Conservation (phyloP, 495 filamentous ascomycete species). For the Trichoderma parareesei region DNA sequence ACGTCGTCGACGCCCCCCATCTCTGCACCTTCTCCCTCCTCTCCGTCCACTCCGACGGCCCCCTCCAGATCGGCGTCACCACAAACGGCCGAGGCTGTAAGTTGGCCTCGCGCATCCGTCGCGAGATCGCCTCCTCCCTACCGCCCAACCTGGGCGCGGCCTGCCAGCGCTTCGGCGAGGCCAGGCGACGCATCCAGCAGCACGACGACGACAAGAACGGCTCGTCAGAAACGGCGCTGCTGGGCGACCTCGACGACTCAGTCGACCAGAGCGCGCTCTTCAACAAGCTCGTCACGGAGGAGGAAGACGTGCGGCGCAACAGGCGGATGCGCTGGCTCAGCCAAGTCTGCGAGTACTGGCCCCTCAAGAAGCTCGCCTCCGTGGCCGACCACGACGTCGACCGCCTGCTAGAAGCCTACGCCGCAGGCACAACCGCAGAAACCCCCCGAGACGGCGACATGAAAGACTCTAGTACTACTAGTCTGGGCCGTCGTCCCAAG, state of each 20-base stretch:
- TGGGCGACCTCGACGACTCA: slow-evolving; percentile 71
- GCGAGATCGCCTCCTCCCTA: slow-evolving; percentile 75
- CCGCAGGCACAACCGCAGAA: neutral
- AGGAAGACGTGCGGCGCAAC: slow-evolving; percentile 55
- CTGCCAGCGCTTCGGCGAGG: slow-evolving; percentile 67
- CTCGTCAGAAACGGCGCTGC: slow-evolving; percentile 27
- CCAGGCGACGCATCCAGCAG: slow-evolving; percentile 64
- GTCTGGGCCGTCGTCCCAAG: too few species aligned
- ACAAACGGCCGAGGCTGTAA: slow-evolving; percentile 95
- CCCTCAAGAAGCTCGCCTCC: slow-evolving; percentile 67
- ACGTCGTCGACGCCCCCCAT: slow-evolving; percentile 78
- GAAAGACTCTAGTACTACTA: too few species aligned
- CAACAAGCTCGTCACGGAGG: slow-evolving; percentile 70
- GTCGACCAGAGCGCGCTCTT: slow-evolving; percentile 78
- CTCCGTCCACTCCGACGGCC: slow-evolving; percentile 80
- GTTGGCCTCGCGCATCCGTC: slow-evolving; percentile 77
- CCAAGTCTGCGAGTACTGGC: slow-evolving; percentile 99
- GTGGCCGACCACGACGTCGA: slow-evolving; percentile 76
- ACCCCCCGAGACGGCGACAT: slow-evolving; percentile 11
- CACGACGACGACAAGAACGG: slow-evolving; percentile 28
- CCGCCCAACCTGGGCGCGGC: slow-evolving; percentile 77
- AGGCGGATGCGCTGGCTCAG: slow-evolving; percentile 86
- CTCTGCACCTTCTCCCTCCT: slow-evolving; percentile 90
- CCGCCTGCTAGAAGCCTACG: slow-evolving; percentile 60
- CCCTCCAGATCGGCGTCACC: slow-evolving; percentile 90